Base-by-base conservation (phyloP, 148 eudicot genomes). In the Spergularia bocconei region DNA sequence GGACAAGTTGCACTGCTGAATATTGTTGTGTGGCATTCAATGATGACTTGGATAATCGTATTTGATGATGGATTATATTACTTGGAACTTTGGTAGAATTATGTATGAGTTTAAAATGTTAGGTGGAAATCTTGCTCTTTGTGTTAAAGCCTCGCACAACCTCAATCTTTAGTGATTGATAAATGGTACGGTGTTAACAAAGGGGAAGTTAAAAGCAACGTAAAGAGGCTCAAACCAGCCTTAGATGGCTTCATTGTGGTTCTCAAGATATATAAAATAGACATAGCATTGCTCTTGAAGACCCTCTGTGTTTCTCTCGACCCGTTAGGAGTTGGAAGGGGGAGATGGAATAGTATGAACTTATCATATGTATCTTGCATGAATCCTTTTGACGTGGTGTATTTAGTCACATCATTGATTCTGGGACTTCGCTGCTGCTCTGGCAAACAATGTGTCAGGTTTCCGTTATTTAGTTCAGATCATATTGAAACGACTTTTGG, bases 401-500 rank as follows among this genome's bases (percentile, higher is more conserved):
- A 62, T 62, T 62, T 25, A 33, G 17, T 62, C 5, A 33, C 41
- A 29, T 25, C 13, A 62, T 16, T 62, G 38, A 62, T 33, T 62
- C 23, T 33, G 17, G 66, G 16, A 33, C 38, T 62, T 33, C 16
- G 25, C 9, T 63, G 19, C 19, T 63, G 67, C 4, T 50, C 36
- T 23, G 11, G 36, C 53, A 4, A 44, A 21, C 55, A 11, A 2
- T 23, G 12, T 69, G 16, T 50, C 25, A 23, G 55, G 72, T 50
- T 52, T 23, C 56, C 36, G 33, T 29, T 29, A 29, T 29, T 29
- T 29, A 29, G 33, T 29, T 29, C 33, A 29, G 33, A 29, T 29
- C 33, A 29, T 38, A 66, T 61, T 1, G 56, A 72, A 56, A 72
- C 54, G 52, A 55, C 19, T 56, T 76, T 75, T 62, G 73, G 69